Evolutionary conservation across 345 rosid species (phyloP).

Genomic region (Sisymbrium altissimum): DNA sequence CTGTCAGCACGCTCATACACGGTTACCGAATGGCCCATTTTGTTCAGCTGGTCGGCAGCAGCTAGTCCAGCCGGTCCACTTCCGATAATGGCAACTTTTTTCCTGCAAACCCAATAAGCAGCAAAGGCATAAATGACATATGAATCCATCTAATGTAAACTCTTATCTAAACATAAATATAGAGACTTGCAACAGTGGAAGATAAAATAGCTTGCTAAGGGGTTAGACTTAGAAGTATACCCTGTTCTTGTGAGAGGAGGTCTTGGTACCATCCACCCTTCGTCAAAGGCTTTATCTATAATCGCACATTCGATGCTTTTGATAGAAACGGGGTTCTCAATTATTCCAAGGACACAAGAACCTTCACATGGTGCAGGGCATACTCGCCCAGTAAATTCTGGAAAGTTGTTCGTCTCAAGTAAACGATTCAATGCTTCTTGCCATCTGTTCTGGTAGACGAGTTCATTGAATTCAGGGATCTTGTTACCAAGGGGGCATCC

Average conservation of each 20-base stretch:
- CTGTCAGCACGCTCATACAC: slow-evolving; percentile 97
- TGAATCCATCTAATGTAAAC: background rate
- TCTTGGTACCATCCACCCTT: slow-evolving; percentile 97
- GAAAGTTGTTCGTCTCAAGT: slow-evolving; percentile 96
- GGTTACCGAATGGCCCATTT: slow-evolving; percentile 90
- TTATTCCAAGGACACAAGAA: slow-evolving; percentile 98
- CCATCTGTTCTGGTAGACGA: slow-evolving; percentile 98
- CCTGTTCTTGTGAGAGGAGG: slow-evolving; percentile 89
- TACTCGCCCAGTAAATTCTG: slow-evolving; percentile 98
- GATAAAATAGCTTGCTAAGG: background rate
- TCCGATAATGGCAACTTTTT: slow-evolving; percentile 77
- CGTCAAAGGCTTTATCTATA: slow-evolving; percentile 94
- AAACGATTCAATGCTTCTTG: slow-evolving; percentile 93
- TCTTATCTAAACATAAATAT: background rate
- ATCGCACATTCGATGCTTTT: slow-evolving; percentile 89
- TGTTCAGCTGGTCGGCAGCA: slow-evolving; percentile 97
- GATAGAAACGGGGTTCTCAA: slow-evolving; percentile 98
- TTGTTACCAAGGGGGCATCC: slow-evolving; percentile 99
- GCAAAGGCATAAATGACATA: background rate
- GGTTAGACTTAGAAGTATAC: slow-evolving; percentile 39
- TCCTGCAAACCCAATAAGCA: slow-evolving; percentile 46
- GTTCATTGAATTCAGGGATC: slow-evolving; percentile 97
- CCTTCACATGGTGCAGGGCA: slow-evolving; percentile 99
- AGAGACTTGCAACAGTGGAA: background rate
- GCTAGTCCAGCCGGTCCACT: slow-evolving; percentile 99